A percentile compares a stretch with the other conserved stretches of the same genome.
These are phyloP conservation scores for Populus deltoides DNA, from an alignment of 345 rosid species.

Conservation along the genomic window DNA sequence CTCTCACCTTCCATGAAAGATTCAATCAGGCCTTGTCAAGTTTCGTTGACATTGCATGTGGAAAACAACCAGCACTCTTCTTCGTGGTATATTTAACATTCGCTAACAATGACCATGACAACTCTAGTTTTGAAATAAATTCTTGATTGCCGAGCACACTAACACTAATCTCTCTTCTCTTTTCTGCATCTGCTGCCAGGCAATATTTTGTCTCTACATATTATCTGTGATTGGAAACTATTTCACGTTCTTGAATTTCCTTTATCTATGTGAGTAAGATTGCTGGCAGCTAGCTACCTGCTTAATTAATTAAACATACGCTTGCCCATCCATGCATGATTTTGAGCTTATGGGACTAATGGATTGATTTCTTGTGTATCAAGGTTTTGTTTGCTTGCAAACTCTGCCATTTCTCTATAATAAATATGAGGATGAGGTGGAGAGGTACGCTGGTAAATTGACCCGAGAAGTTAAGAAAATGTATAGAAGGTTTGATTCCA, in stretches of 20 bases:
- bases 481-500: constrained; percentile 45
- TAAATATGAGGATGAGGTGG: constrained; percentile 62
- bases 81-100: constrained; percentile 39
- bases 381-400: constrained; percentile 52
- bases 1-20: constrained; percentile 40
- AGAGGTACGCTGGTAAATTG: constrained; percentile 36
- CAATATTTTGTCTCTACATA: constrained; percentile 47
- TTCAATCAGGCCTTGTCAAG: constrained; percentile 42
- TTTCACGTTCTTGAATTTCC: constrained; percentile 70
- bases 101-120: neutral
- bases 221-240: constrained; percentile 68
- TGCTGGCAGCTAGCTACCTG: neutral
- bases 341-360: neutral
- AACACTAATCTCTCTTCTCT: neutral
- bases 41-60: constrained; percentile 57
- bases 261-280: constrained; percentile 59
- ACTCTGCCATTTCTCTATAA: constrained; percentile 67
- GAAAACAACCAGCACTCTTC: constrained; percentile 59
- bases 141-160: neutral
- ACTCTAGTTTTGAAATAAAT: neutral
- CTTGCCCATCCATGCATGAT: neutral
- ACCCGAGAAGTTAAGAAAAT: constrained; percentile 39
- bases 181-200: constrained; percentile 26
- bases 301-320: neutral
- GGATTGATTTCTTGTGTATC: neutral